Base-by-base conservation (phyloP, 805 yeast genomes). In the Debaryomyces prosopidis region DNA sequence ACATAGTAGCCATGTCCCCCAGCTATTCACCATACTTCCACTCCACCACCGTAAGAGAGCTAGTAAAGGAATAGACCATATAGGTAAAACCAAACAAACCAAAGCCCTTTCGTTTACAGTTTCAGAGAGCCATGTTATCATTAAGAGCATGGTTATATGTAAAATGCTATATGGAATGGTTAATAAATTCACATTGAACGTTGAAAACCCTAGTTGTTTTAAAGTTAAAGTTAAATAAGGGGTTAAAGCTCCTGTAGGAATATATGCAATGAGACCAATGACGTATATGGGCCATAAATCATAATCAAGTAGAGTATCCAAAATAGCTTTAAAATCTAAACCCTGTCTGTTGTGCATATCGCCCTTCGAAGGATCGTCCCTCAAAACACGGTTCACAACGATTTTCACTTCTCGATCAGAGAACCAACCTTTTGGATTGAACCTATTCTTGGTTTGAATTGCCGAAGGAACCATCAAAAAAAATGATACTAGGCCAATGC, bases 281-380 rank as follows among this genome's bases (percentile, higher is more conserved):
- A 73, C 44, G 50, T 79, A 80, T 31, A 81, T 59, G 20, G 87
- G 86, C 77, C 83, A 71, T 47, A 81, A 46, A 56, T 79, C 78
- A 55, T 68, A 79, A 55, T 83, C 87, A 1, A 51, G 36, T 10
- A 80, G 40, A 3, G 80, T 63, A 16, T 62, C 52, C 52, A 64
- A 58, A 14, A 83, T 50, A 59, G 66, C 70, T 38, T 57, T 67
- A 4, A 65, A 50, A 2, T 72, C 59, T 15, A 83, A 58, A 4
- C 82, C 81, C 52, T 78, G 77, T 56, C 85, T 69, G 55, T 82
- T 82, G 56, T 81, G 71, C 86, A 81, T 80, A 49, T 80, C 85
- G 18, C 86, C 85, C 50, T 72, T 72, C 4, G 69, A 55, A 6
- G 87, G 87, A 54, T 83, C 88, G 56, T 83, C 87, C 51, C 86